A percentile compares a stretch with the other conserved stretches of the same genome.
These are phyloP conservation scores for Pyrenochaeta sp. DNA, from an alignment of 2,329 filamentous ascomycete genomes.

Conservation along the genomic window DNA sequence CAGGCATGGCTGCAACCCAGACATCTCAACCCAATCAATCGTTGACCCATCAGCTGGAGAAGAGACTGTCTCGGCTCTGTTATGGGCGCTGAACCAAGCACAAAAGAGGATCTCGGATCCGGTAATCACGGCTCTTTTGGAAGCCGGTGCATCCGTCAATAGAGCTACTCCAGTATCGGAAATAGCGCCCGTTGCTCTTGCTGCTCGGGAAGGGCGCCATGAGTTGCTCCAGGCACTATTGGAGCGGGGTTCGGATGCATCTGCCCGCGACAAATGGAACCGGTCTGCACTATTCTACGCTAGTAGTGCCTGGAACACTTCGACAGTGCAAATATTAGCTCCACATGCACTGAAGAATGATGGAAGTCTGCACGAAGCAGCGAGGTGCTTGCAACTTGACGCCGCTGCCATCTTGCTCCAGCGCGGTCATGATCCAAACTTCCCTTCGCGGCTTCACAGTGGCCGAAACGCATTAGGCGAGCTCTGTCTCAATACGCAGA, in stretches of 20 bases:
- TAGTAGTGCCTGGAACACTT: slow-evolving; percentile 51
- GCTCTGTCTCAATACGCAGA: slow-evolving; percentile 66
- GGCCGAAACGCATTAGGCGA: slow-evolving; percentile 72
- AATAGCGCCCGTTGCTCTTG: slow-evolving; percentile 67
- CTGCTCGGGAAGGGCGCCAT: slow-evolving; percentile 63
- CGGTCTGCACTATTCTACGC: slow-evolving; percentile 69
- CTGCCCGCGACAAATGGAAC: slow-evolving; percentile 64
- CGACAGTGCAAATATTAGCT: slow-evolving; percentile 56
- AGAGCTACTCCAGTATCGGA: slow-evolving; percentile 62
- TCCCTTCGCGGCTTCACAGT: slow-evolving; percentile 68
- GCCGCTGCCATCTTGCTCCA: slow-evolving; percentile 66
- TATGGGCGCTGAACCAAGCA: slow-evolving; percentile 69
- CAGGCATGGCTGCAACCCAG: slow-evolving; percentile 37
- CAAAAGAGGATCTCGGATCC: slow-evolving; percentile 69
- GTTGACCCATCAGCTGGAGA: slow-evolving; percentile 59
- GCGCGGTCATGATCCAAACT: slow-evolving; percentile 69
- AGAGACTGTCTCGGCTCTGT: slow-evolving; percentile 65
- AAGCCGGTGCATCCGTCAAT: slow-evolving; percentile 65
- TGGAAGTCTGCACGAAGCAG: slow-evolving; percentile 72
- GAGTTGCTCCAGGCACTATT: slow-evolving; percentile 67
- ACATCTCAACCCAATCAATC: slow-evolving; percentile 56
- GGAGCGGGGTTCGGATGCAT: slow-evolving; percentile 66
- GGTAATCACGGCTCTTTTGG: slow-evolving; percentile 66
- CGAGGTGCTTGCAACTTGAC: slow-evolving; percentile 65
- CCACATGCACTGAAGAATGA: slow-evolving; percentile 68